These are phyloP conservation scores for Tinospora cordifolia DNA, from an alignment of 164 flowering plant species.

Conservation along the genomic window DNA sequence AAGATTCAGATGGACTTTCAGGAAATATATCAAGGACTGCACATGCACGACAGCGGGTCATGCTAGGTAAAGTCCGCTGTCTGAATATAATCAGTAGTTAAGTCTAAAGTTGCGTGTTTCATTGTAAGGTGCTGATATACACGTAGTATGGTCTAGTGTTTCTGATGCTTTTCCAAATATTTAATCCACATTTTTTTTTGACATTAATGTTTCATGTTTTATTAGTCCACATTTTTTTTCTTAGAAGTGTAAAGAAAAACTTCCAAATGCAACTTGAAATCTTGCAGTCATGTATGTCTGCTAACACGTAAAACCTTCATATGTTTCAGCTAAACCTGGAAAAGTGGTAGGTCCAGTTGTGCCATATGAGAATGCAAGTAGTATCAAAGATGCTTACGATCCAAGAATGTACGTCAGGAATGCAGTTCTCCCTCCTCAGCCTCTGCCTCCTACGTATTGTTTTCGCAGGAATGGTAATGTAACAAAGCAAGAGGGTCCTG, in stretches of 20 bases:
- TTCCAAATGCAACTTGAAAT: not conserved
- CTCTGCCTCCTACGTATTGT: constrained; percentile 34
- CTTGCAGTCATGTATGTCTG: not conserved
- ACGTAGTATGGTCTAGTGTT: too few relatives aligned
- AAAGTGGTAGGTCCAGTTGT: constrained; percentile 52
- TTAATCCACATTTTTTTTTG: too few relatives aligned
- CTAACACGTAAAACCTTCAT: not conserved
- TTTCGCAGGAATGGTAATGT: constrained; percentile 27
- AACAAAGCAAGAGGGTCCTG: constrained; percentile 34
- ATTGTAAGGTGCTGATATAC: too few relatives aligned
- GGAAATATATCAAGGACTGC: constrained; percentile 35
- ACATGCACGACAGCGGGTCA: constrained; percentile 40
- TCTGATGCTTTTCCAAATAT: too few relatives aligned
- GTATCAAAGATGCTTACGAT: constrained; percentile 43
- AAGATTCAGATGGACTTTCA: constrained; percentile 33
- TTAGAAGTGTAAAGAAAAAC: too few relatives aligned
- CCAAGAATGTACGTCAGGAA: constrained; percentile 38
- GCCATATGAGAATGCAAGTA: constrained; percentile 40
- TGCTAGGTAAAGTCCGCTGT: constrained; percentile 32
- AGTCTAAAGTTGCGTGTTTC: not conserved
- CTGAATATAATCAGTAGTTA: not conserved
- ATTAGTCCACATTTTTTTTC: too few relatives aligned
- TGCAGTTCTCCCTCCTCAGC: constrained; percentile 36
- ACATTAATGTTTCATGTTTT: too few relatives aligned
- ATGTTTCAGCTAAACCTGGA: constrained; percentile 55